phyloP scores from a whole-genome alignment of 2,329 filamentous ascomycete genomes.

The Capronia coronata region DNA sequence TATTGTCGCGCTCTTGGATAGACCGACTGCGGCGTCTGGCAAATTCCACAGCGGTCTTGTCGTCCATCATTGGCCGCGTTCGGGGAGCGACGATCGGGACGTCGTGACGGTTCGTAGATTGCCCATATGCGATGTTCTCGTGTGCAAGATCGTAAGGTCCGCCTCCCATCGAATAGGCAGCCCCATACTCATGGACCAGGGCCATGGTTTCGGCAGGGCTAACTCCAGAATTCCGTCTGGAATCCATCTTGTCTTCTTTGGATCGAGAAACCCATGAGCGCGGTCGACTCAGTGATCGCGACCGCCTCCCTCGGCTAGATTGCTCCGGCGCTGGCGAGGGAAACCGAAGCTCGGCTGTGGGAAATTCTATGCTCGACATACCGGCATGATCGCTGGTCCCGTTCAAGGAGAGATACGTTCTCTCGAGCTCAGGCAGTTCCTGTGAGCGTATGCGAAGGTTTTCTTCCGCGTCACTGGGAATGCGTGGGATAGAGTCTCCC shows the following conservation, averaged over 20 bases:
- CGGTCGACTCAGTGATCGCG: slow-evolving; percentile 18
- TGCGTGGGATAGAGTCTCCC: slow-evolving; percentile 16
- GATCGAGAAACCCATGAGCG: slow-evolving; percentile 23
- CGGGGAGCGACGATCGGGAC: slow-evolving; percentile 6
- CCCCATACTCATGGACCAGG: slow-evolving; percentile 23
- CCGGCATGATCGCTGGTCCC: slow-evolving; percentile 9
- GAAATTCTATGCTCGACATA: slow-evolving; percentile 17
- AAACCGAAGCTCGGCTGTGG: slow-evolving; percentile 20
- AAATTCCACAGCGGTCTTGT: slow-evolving; percentile 20
- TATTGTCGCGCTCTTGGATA: slow-evolving; percentile 13
- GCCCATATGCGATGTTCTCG: slow-evolving; percentile 4
- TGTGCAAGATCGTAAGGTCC: slow-evolving; percentile 24
- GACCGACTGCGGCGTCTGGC: slow-evolving; percentile 19
- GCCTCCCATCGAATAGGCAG: slow-evolving; percentile 15
- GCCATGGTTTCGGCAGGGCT: slow-evolving; percentile 13
- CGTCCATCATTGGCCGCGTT: slow-evolving; percentile 25
- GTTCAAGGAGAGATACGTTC: slow-evolving; percentile 19
- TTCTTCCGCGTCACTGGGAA: slow-evolving; percentile 18
- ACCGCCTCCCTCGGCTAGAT: slow-evolving; percentile 4
- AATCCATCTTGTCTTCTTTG: slow-evolving; percentile 15
- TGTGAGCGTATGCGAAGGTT: slow-evolving; percentile 25
- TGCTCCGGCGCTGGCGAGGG: slow-evolving; percentile 24
- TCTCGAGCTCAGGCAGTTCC: slow-evolving; percentile 26
- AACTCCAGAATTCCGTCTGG: slow-evolving; percentile 9
- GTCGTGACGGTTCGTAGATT: slow-evolving; percentile 7